Percentiles rank a stretch among this genome's conserved stretches.
Evolutionary conservation across 2,329 filamentous ascomycete genomes (phyloP).

Genomic region (Microcyclospora tardicrescens): DNA sequence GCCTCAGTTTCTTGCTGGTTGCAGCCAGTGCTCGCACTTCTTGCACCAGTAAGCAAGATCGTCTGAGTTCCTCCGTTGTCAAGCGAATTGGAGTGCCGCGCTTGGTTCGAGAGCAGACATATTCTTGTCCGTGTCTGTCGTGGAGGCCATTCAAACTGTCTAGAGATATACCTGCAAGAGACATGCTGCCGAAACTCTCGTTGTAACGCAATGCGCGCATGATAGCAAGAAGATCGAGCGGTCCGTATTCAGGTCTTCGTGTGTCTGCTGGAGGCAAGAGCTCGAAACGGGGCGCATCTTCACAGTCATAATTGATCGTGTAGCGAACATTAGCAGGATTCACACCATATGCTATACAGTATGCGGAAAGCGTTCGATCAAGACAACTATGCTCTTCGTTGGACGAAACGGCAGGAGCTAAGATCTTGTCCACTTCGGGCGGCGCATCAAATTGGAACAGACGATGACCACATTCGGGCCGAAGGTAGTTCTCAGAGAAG

Average conservation of each 20-base stretch:
- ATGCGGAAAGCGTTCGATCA: constrained; percentile 55
- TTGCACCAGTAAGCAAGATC: constrained; percentile 50
- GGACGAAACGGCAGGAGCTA: constrained; percentile 34
- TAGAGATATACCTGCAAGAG: constrained; percentile 52
- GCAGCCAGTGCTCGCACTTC: constrained; percentile 55
- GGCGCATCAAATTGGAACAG: constrained; percentile 52
- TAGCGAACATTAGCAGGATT: constrained; percentile 56
- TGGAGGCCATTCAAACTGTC: constrained; percentile 49
- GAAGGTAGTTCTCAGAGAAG: constrained; percentile 48
- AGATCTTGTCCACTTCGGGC: constrained; percentile 38
- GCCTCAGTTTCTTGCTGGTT: constrained; percentile 49
- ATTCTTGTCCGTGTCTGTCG: constrained; percentile 48
- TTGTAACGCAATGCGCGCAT: constrained; percentile 58
- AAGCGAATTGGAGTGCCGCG: constrained; percentile 43
- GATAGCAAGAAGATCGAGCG: constrained; percentile 54
- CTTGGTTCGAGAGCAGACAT: constrained; percentile 47
- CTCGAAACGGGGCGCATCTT: constrained; percentile 55
- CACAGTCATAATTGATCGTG: constrained; percentile 45
- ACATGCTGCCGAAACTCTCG: constrained; percentile 54
- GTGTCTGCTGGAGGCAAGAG: constrained; percentile 45
- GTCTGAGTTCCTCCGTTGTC: constrained; percentile 39
- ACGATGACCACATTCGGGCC: constrained; percentile 52
- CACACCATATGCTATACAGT: constrained; percentile 55
- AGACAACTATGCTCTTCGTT: constrained; percentile 49
- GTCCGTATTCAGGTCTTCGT: constrained; percentile 41